A percentile compares a stretch with the other conserved stretches of the same genome.
phyloP scores from a whole-genome alignment of 306 rosid genomes.

The Quercus parvula region DNA sequence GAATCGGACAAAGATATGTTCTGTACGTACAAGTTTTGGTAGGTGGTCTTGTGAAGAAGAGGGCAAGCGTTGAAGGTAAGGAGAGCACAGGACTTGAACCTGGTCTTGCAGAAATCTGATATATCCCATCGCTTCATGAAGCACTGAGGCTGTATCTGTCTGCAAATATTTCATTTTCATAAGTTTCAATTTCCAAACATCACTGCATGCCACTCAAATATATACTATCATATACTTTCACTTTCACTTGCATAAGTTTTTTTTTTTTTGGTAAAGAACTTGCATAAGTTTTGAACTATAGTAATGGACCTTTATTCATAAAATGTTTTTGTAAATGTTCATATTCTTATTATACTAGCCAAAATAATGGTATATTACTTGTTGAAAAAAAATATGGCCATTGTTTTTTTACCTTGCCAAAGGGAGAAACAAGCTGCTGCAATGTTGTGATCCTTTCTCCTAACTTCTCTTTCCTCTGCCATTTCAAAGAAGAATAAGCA shows the following conservation, averaged over 20 bases:
- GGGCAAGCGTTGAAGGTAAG: slow-evolving; percentile 62
- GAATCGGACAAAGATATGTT: slow-evolving; percentile 9
- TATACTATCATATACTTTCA: background rate
- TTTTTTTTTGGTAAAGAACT: too few species aligned
- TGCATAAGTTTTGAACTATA: too few species aligned
- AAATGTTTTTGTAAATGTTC: too few species aligned
- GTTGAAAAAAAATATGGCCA: too few species aligned
- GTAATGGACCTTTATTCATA: too few species aligned
- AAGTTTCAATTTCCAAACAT: slow-evolving; percentile 8
- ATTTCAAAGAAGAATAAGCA: background rate
- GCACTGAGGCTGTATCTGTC: slow-evolving; percentile 97
- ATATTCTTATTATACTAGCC: too few species aligned
- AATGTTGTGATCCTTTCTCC: slow-evolving; percentile 78
- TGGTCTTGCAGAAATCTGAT: slow-evolving; percentile 87
- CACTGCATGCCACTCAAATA: background rate
- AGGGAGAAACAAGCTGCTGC: slow-evolving; percentile 93
- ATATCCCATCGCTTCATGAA: slow-evolving; percentile 91
- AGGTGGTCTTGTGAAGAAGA: slow-evolving; percentile 13
- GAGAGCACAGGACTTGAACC: slow-evolving; percentile 82
- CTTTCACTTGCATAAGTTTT: too few species aligned
- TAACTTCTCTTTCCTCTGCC: slow-evolving; percentile 74
- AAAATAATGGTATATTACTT: too few species aligned
- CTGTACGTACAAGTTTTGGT: slow-evolving; percentile 35
- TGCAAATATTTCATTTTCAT: slow-evolving; percentile 28
- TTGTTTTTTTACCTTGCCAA: slow-evolving; percentile 64